Conservation (phyloP, 768 basidiomycete species). For the Mycena epipterygia region DNA sequence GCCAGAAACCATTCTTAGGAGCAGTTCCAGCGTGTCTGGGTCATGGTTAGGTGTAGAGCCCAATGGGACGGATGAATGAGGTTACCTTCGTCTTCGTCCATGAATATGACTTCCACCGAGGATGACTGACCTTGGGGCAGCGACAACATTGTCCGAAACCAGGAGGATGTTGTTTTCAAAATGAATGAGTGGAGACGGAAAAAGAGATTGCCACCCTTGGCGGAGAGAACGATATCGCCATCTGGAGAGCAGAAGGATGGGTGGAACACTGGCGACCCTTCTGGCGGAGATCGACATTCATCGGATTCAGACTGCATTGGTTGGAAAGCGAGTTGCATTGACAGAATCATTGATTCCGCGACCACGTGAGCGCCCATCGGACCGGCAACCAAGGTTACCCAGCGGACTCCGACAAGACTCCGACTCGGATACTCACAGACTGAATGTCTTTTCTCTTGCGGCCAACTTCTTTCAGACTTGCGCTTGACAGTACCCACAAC, state of each 20-base stretch:
- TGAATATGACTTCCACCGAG: conserved; percentile 56
- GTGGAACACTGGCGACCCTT: conserved; percentile 46
- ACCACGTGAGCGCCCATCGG: neutral
- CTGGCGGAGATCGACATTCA: neutral
- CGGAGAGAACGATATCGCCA: conserved; percentile 68
- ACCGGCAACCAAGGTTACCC: too few species aligned
- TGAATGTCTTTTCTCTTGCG: conserved; percentile 21
- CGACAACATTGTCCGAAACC: conserved; percentile 73
- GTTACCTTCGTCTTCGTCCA: conserved; percentile 64
- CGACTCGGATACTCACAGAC: too few species aligned
- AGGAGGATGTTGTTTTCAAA: conserved; percentile 74
- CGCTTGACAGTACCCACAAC: conserved; percentile 3
- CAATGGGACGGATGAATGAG: neutral
- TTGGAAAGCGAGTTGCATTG: neutral
- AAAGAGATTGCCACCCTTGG: conserved; percentile 61
- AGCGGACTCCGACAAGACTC: too few species aligned
- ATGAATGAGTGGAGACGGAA: conserved; percentile 74
- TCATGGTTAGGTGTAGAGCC: neutral
- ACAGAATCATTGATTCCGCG: neutral
- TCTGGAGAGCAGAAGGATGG: conserved; percentile 65
- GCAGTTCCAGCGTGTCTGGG: conserved; percentile 62
- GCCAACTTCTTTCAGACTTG: conserved; percentile 8
- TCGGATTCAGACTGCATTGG: conserved; percentile 33
- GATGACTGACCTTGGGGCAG: conserved; percentile 58
- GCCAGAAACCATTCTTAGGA: conserved; percentile 75